Conservation (phyloP, 495 filamentous ascomycete genomes). For the Annulohypoxylon moriforme region DNA sequence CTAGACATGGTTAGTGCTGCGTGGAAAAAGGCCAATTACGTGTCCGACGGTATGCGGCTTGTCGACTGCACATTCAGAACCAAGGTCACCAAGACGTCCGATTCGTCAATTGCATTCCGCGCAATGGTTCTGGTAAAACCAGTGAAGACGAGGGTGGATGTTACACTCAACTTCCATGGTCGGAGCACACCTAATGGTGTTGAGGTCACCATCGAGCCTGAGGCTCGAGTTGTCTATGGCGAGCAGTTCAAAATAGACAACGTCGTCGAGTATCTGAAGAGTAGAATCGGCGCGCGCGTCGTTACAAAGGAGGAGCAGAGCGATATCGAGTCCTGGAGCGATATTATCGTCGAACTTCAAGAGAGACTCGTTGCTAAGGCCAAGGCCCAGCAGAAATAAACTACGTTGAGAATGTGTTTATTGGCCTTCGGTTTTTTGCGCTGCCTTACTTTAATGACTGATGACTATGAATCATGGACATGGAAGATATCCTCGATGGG, state of each 20-base stretch:
- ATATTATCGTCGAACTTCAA: slow-evolving; percentile 66
- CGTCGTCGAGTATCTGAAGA: slow-evolving; percentile 69
- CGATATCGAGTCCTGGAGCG: slow-evolving; percentile 62
- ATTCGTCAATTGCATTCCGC: slow-evolving; percentile 65
- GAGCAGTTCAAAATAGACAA: slow-evolving; percentile 72
- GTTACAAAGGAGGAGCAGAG: slow-evolving; percentile 47
- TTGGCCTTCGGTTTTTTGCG: not conserved
- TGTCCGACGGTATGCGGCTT: slow-evolving; percentile 65
- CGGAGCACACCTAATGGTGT: slow-evolving; percentile 48
- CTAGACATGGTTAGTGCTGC: slow-evolving; percentile 64
- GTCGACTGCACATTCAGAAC: slow-evolving; percentile 67
- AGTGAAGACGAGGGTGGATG: slow-evolving; percentile 70
- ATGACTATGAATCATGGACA: slow-evolving; percentile 28
- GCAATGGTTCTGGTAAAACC: slow-evolving; percentile 66
- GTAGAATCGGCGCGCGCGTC: slow-evolving; percentile 56
- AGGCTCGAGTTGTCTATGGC: slow-evolving; percentile 71
- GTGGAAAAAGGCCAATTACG: slow-evolving; percentile 68
- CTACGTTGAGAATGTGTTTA: not conserved
- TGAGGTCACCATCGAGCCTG: slow-evolving; percentile 58
- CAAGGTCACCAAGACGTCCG: slow-evolving; percentile 63
- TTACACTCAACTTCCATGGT: slow-evolving; percentile 55
- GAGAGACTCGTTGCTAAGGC: slow-evolving; percentile 66
- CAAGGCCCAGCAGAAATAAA: slow-evolving; percentile 51
- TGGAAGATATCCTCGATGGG: not conserved
- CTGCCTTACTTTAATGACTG: slow-evolving; percentile 39